Conservation (phyloP, 352 stramenopile genomes). For the Globisporangium ultimum region DNA sequence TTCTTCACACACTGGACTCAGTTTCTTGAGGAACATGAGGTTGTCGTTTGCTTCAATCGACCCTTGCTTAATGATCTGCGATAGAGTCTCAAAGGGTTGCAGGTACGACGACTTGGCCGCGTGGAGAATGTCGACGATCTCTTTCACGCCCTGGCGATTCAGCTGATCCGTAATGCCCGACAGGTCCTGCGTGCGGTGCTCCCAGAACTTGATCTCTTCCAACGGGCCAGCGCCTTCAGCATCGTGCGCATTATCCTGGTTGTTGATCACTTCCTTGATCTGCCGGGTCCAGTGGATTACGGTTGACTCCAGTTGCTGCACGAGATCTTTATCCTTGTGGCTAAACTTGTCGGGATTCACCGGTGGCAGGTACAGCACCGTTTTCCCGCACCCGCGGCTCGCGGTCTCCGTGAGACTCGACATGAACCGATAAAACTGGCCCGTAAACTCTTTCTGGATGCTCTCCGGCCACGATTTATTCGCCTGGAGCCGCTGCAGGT, state of each 20-base stretch:
- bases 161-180: conserved; percentile 93
- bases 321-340: conserved; percentile 92
- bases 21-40: conserved; percentile 91
- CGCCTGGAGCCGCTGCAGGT: conserved; percentile 71
- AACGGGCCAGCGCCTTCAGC: conserved; percentile 89
- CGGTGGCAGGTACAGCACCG: conserved; percentile 90
- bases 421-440: conserved; percentile 95
- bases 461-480: conserved; percentile 91
- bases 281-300: conserved; percentile 97
- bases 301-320: conserved; percentile 95
- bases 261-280: conserved; percentile 97
- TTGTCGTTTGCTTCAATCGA: conserved; percentile 94
- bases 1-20: conserved; percentile 89
- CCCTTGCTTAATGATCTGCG: conserved; percentile 91
- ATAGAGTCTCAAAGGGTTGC: conserved; percentile 90
- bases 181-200: conserved; percentile 89
- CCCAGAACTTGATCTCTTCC: conserved; percentile 96
- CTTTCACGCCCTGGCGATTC: conserved; percentile 86
- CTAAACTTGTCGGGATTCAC: conserved; percentile 83
- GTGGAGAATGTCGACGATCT: conserved; percentile 85
- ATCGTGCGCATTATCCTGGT: conserved; percentile 91
- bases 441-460: conserved; percentile 92
- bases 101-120: conserved; percentile 93
- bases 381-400: conserved; percentile 90
- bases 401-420: conserved; percentile 92